These are phyloP conservation scores for Monosporascus cannonballus DNA, from an alignment of 2,329 filamentous ascomycete species.

Conservation along the genomic window DNA sequence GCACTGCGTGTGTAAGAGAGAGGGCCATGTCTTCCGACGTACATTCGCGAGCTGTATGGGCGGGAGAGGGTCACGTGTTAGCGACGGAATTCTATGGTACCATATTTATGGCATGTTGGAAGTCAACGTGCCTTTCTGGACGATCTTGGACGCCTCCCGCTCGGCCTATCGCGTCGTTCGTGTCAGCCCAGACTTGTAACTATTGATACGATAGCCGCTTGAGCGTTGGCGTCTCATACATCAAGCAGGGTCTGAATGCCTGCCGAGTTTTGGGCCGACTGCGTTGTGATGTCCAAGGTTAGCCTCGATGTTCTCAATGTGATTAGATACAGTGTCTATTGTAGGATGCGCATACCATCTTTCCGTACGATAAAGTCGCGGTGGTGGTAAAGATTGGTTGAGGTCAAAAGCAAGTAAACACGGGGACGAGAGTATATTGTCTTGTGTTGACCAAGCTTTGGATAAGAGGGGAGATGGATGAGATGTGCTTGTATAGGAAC, in stretches of 20 bases:
- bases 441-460: no score
- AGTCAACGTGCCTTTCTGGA: constrained; percentile 72
- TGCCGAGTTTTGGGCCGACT: constrained; percentile 98
- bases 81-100: constrained; percentile 10
- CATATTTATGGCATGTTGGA: neutral
- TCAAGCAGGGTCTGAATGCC: constrained; percentile 99
- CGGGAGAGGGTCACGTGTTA: constrained; percentile 19
- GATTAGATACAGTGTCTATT: constrained; percentile 1
- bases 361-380: no score
- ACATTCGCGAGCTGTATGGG: constrained; percentile 76
- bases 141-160: constrained; percentile 97
- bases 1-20: neutral
- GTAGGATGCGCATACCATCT: neutral
- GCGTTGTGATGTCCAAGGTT: constrained; percentile 19
- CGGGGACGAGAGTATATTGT: no score
- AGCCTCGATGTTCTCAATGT: constrained; percentile 5
- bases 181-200: neutral
- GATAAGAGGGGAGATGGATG: no score
- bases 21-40: constrained; percentile 28
- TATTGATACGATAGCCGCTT: constrained; percentile 1
- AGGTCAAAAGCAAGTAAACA: no score
- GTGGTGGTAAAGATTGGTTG: no score
- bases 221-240: constrained; percentile 49
- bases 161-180: constrained; percentile 61
- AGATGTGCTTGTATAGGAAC: no score